Conservation (phyloP, 257 asterid species). For the Verbena officinalis region DNA sequence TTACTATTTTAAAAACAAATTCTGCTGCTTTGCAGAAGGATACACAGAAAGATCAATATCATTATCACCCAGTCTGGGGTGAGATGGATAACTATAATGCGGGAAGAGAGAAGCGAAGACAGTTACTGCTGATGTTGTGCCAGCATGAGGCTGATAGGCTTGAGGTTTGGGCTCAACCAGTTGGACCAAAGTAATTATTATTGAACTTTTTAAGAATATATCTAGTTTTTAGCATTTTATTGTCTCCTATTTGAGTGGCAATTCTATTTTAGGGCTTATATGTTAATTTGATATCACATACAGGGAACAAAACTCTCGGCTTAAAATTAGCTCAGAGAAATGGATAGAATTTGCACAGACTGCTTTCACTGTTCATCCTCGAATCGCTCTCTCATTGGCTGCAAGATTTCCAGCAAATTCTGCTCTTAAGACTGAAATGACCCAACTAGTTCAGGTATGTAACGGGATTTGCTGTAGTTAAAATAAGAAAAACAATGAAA, state of each 20-base stretch:
- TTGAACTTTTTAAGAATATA: slow-evolving; percentile 16
- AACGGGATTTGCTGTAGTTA: slow-evolving; percentile 27
- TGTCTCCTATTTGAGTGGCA: slow-evolving; percentile 21
- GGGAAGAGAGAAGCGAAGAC: slow-evolving; percentile 91
- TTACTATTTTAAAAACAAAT: slow-evolving; percentile 18
- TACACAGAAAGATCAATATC: slow-evolving; percentile 74
- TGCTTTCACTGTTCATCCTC: slow-evolving; percentile 92
- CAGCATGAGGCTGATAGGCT: slow-evolving; percentile 97
- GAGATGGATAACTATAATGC: slow-evolving; percentile 78
- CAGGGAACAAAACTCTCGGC: slow-evolving; percentile 78
- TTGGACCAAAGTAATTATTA: slow-evolving; percentile 69
- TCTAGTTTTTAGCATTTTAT: slow-evolving; percentile 15
- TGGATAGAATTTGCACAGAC: slow-evolving; percentile 86
- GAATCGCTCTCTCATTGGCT: slow-evolving; percentile 81
- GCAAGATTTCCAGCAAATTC: slow-evolving; percentile 89
- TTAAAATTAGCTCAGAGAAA: slow-evolving; percentile 84
- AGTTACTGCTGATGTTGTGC: slow-evolving; percentile 87
- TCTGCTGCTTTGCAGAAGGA: slow-evolving; percentile 64
- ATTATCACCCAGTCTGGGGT: slow-evolving; percentile 96
- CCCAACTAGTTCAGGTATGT: slow-evolving; percentile 86
- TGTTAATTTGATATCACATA: slow-evolving; percentile 31
- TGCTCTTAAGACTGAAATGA: slow-evolving; percentile 77
- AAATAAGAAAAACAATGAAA: slow-evolving; percentile 19
- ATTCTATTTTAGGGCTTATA: slow-evolving; percentile 21
- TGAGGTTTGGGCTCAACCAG: slow-evolving; percentile 99